Percentiles rank a stretch among this genome's conserved stretches.
Evolutionary conservation across 108 stramenopile genomes (phyloP).

Genomic region (Stephanodiscus triporus): DNA sequence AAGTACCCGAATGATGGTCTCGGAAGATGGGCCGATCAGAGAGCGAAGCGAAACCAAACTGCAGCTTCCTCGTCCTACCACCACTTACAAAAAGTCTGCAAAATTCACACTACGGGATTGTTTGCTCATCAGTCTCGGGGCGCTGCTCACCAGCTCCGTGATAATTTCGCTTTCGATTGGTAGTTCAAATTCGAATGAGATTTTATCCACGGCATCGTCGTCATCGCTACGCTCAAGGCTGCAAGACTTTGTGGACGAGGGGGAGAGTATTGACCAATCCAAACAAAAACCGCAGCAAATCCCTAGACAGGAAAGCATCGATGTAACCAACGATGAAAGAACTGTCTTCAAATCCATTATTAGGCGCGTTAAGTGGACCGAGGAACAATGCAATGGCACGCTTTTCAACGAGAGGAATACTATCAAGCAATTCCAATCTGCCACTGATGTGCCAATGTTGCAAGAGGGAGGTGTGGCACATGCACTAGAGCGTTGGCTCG

Average conservation of each 20-base stretch:
- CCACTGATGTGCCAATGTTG: slow-evolving; percentile 43
- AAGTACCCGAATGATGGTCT: too few relatives aligned
- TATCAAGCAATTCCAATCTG: slow-evolving; percentile 26
- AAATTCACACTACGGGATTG: slow-evolving; percentile 16
- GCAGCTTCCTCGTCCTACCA: background rate
- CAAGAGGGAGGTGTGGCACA: slow-evolving; percentile 48
- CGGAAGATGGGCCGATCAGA: background rate
- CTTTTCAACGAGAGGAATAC: slow-evolving; percentile 32
- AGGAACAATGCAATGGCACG: slow-evolving; percentile 33
- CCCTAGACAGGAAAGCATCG: background rate
- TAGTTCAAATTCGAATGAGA: slow-evolving; percentile 22
- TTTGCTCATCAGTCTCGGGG: slow-evolving; percentile 24
- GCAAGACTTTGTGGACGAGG: slow-evolving; percentile 18
- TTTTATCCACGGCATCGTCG: slow-evolving; percentile 17
- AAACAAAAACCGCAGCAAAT: slow-evolving; percentile 4
- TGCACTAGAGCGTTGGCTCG: slow-evolving; percentile 43
- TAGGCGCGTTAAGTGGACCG: slow-evolving; percentile 35
- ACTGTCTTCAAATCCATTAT: slow-evolving; percentile 49
- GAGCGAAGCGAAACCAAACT: background rate
- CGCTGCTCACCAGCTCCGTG: slow-evolving; percentile 18
- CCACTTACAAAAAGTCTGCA: background rate
- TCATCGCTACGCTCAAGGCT: slow-evolving; percentile 15
- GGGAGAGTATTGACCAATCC: background rate
- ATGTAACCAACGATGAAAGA: slow-evolving; percentile 22
- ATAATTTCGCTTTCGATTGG: slow-evolving; percentile 29